A percentile compares a stretch with the other conserved stretches of the same genome.
Evolutionary conservation across 495 filamentous ascomycete genomes (phyloP).

Genomic region (Parmelia sp.): DNA sequence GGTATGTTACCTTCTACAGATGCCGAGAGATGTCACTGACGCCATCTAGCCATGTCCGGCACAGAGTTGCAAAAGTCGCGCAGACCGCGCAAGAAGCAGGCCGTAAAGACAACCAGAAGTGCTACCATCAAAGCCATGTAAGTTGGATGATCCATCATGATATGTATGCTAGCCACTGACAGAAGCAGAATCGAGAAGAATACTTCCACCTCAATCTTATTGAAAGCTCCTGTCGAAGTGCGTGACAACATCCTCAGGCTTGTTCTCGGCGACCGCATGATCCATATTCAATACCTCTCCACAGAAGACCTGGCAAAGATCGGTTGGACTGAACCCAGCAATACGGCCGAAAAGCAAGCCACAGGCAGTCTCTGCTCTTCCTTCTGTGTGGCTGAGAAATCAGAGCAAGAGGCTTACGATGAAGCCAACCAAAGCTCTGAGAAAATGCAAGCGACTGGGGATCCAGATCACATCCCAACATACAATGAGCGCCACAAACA

Average conservation of each 20-base stretch:
- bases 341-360: background rate
- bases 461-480: background rate
- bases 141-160: background rate
- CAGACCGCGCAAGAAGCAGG: background rate
- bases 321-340: background rate
- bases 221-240: background rate
- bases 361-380: background rate
- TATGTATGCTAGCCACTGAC: background rate
- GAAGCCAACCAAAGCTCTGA: background rate
- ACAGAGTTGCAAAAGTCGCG: background rate
- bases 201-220: background rate
- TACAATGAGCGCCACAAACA: background rate
- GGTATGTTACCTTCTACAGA: background rate
- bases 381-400: background rate
- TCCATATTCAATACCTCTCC: background rate
- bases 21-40: background rate
- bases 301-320: background rate
- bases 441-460: no score
- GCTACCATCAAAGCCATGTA: background rate
- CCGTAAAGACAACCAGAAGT: background rate
- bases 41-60: no score
- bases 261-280: background rate
- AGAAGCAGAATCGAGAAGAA: background rate
- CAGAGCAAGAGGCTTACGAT: background rate
- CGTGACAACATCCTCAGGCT: background rate